Evolutionary conservation across 345 rosid genomes (phyloP).

Genomic region (Salix caprea): DNA sequence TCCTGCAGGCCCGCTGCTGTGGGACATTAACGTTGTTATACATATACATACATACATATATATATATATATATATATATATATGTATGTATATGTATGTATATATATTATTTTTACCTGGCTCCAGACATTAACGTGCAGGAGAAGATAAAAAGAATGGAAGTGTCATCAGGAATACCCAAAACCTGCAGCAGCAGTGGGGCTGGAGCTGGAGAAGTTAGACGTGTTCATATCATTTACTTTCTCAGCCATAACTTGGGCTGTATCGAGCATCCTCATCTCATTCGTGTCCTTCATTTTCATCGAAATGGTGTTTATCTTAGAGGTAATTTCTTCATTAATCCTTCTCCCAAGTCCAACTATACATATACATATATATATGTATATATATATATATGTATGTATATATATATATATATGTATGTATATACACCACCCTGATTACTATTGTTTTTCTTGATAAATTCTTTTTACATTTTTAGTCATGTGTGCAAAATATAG

Average conservation of each 20-base stretch:
- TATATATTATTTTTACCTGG: neutral
- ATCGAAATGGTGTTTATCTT: constrained; percentile 50
- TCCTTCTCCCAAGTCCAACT: neutral
- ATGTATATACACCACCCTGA: no score
- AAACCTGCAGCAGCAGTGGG: neutral
- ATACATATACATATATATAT: no score
- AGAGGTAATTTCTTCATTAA: constrained; percentile 36
- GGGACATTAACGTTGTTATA: neutral
- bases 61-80: neutral
- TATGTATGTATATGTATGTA: no score
- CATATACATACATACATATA: no score
- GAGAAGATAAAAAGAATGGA: constrained; percentile 1
- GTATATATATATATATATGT: no score
- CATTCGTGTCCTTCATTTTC: constrained; percentile 49
- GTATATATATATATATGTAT: no score
- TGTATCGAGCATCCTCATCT: constrained; percentile 73
- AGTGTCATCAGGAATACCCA: neutral
- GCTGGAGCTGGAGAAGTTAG: constrained; percentile 42
- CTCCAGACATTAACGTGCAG: neutral
- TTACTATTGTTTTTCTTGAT: no score
- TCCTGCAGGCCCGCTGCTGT: constrained; percentile 10
- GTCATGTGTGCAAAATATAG: no score
- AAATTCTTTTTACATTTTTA: neutral
- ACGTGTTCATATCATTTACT: constrained; percentile 60
- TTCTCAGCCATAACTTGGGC: constrained; percentile 47